Evolutionary conservation across 176 grass and related monocot genomes (phyloP).

Genomic region (Carex littledalei): DNA sequence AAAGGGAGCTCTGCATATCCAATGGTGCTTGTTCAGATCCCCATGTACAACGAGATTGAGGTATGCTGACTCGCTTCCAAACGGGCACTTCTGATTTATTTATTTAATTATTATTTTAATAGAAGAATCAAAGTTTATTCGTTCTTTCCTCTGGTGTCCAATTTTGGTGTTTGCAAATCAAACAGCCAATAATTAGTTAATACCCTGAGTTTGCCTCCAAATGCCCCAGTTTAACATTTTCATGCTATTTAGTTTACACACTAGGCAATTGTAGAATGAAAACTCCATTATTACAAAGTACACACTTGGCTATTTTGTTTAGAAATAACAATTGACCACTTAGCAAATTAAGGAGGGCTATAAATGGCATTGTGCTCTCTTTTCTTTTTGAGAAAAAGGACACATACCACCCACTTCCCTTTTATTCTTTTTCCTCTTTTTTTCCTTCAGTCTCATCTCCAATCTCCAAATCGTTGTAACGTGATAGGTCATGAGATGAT

Average conservation of each 20-base stretch:
- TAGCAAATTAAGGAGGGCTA: background rate
- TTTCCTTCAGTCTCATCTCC: background rate
- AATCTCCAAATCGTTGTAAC: background rate
- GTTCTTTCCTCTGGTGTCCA: background rate
- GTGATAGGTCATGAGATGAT: background rate
- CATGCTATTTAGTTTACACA: background rate
- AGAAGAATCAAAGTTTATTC: background rate
- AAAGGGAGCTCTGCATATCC: constrained; percentile 37
- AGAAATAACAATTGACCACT: background rate
- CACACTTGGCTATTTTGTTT: background rate
- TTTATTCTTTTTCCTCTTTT: background rate
- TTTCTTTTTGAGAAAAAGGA: background rate
- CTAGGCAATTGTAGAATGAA: too few relatives aligned
- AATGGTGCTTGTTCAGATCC: constrained; percentile 77
- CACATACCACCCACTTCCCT: background rate
- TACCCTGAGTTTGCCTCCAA: background rate
- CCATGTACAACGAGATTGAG: constrained; percentile 97
- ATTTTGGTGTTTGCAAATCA: background rate
- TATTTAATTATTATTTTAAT: background rate
- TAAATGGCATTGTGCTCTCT: background rate
- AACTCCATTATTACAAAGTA: background rate
- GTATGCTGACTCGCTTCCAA: constrained; percentile 19
- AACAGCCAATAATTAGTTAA: background rate
- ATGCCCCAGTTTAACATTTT: background rate
- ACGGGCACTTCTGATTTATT: background rate